Conservation (phyloP, 805 yeast genomes). For the Suhomyces prunicola region DNA sequence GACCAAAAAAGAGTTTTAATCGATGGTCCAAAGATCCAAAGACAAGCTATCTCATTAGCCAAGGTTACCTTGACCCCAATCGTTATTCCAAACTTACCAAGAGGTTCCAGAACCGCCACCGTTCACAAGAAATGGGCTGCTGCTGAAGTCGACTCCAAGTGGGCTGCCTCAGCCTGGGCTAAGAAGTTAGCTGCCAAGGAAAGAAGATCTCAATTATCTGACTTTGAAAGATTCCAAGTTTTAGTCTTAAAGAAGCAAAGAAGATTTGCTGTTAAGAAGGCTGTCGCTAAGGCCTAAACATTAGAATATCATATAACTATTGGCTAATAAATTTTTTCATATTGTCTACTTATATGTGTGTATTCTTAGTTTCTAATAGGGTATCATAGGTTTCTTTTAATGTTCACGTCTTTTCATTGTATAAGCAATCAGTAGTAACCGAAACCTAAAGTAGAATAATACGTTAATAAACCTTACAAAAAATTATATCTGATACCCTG, state of each 20-base stretch:
- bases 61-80: conserved; percentile 91
- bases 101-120: conserved; percentile 86
- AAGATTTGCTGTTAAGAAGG: conserved; percentile 91
- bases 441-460: not conserved
- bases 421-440: not conserved
- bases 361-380: conserved; percentile 27
- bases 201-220: conserved; percentile 89
- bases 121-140: conserved; percentile 93
- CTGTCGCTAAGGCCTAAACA: conserved; percentile 88
- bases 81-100: conserved; percentile 81
- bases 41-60: conserved; percentile 88
- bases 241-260: conserved; percentile 96
- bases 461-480: not conserved
- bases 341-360: conserved; percentile 17
- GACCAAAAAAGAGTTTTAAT: conserved; percentile 98
- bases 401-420: conserved; percentile 23
- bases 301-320: conserved; percentile 7
- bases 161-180: conserved; percentile 96
- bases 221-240: conserved; percentile 99
- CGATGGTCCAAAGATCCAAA: conserved; percentile 94
- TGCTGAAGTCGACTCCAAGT: conserved; percentile 81
- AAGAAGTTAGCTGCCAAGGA: conserved; percentile 95
- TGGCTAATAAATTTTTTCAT: conserved; percentile 11
- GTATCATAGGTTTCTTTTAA: conserved; percentile 26
- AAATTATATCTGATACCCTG: not conserved